Evolutionary conservation across 2,329 filamentous ascomycete genomes (phyloP).

Genomic region (Orbilia blumenaviensis): DNA sequence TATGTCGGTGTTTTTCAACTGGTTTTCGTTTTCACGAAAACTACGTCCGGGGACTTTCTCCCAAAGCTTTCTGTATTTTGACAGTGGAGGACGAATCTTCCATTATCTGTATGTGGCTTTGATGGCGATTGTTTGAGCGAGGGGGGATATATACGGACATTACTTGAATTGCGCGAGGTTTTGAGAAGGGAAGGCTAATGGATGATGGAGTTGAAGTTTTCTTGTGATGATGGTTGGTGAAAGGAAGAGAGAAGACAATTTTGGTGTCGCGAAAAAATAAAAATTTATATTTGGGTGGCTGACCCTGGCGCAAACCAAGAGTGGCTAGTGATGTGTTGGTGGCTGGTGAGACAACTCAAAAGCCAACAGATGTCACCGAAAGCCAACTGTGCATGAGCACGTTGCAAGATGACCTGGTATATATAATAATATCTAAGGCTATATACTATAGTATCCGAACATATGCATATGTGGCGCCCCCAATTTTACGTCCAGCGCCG

Average conservation of each 20-base stretch:
- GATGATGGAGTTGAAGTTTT: conserved; percentile 25
- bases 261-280: conserved; percentile 2
- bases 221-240: conserved; percentile 10
- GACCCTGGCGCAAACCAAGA: background rate
- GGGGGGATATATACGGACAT: conserved; percentile 66
- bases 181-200: background rate
- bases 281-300: conserved; percentile 18
- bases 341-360: conserved; percentile 10
- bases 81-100: conserved; percentile 66
- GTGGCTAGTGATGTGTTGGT: conserved; percentile 24
- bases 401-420: too few species aligned
- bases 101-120: conserved; percentile 91
- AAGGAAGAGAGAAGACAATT: background rate
- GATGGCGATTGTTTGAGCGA: conserved; percentile 99
- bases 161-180: background rate
- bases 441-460: too few species aligned
- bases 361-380: background rate
- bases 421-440: too few species aligned
- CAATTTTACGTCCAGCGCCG: too few species aligned
- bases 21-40: conserved; percentile 63
- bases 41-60: conserved; percentile 99
- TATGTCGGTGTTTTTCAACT: conserved; percentile 99
- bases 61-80: conserved; percentile 76
- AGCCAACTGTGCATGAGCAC: too few species aligned
- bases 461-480: too few species aligned